Conservation (phyloP, 2,329 filamentous ascomycete genomes). For the Aspergillus ustus region DNA sequence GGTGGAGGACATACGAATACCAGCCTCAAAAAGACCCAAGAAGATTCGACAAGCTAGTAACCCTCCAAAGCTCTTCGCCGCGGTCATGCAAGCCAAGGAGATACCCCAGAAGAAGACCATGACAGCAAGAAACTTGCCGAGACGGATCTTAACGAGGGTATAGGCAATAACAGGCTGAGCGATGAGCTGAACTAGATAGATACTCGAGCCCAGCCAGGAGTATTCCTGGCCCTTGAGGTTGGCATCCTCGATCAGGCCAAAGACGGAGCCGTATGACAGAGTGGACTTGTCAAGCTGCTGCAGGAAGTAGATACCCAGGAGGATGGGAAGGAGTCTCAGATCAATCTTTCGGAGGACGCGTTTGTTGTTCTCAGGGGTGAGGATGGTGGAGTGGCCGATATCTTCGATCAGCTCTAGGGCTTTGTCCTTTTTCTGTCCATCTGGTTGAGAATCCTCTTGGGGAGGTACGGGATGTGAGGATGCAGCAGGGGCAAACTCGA, state of each 20-base stretch:
- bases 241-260: slow-evolving; percentile 64
- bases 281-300: slow-evolving; percentile 68
- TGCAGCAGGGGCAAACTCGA: slow-evolving; percentile 29
- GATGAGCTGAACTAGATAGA: slow-evolving; percentile 60
- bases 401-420: slow-evolving; percentile 56
- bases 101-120: slow-evolving; percentile 59
- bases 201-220: slow-evolving; percentile 57
- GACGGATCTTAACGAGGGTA: slow-evolving; percentile 63
- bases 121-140: slow-evolving; percentile 62
- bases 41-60: slow-evolving; percentile 60
- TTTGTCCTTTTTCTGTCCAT: slow-evolving; percentile 45
- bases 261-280: slow-evolving; percentile 65
- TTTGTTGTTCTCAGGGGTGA: slow-evolving; percentile 59
- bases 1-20: slow-evolving; percentile 34
- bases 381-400: slow-evolving; percentile 50
- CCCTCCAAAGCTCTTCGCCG: slow-evolving; percentile 54
- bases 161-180: slow-evolving; percentile 58
- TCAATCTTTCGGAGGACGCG: slow-evolving; percentile 58
- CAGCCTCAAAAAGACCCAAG: slow-evolving; percentile 61
- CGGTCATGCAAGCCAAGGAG: slow-evolving; percentile 57
- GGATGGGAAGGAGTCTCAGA: slow-evolving; percentile 56
- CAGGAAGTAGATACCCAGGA: slow-evolving; percentile 66
- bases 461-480: neutral
- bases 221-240: slow-evolving; percentile 61
- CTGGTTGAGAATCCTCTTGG: neutral